phyloP scores from a whole-genome alignment of 1,284 basidiomycete species.

The Ceratobasidium sp. region DNA sequence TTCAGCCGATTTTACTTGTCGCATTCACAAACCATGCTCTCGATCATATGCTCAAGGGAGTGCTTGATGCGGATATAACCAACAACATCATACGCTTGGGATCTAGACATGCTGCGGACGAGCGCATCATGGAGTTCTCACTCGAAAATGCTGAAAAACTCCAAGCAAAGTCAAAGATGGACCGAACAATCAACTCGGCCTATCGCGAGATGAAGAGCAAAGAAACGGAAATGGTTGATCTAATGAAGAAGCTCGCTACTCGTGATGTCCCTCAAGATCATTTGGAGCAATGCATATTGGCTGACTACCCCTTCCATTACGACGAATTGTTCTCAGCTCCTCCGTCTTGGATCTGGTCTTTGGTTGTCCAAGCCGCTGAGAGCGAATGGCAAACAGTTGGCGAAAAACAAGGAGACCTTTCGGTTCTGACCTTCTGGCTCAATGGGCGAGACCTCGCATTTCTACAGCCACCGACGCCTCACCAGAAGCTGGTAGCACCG shows the following conservation, averaged over 20 bases:
- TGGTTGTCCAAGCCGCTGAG: conserved; percentile 15
- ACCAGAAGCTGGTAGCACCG: not conserved
- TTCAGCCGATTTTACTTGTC: conserved; percentile 73
- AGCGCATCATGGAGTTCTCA: conserved; percentile 68
- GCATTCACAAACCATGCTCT: conserved; percentile 82
- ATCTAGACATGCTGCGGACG: conserved; percentile 67
- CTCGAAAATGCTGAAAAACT: conserved; percentile 61
- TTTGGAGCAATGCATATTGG: conserved; percentile 60
- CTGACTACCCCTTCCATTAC: conserved; percentile 62
- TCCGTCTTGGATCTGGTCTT: conserved; percentile 61
- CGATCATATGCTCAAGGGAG: conserved; percentile 73
- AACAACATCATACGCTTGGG: conserved; percentile 74
- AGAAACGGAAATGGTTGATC: conserved; percentile 61
- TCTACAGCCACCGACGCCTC: not conserved
- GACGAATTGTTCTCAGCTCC: conserved; percentile 57
- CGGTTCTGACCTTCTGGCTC: conserved; percentile 25
- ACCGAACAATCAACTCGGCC: conserved; percentile 55
- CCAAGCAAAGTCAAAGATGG: conserved; percentile 59
- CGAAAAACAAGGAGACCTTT: not conserved
- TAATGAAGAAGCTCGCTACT: conserved; percentile 63
- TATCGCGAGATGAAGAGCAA: conserved; percentile 62
- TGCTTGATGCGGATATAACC: conserved; percentile 73
- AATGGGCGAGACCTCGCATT: conserved; percentile 37
- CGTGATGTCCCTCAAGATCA: conserved; percentile 59
- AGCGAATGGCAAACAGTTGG: conserved; percentile 41